Conservation (phyloP, 148 eudicot genomes). For the Rhododendron mucronatum region DNA sequence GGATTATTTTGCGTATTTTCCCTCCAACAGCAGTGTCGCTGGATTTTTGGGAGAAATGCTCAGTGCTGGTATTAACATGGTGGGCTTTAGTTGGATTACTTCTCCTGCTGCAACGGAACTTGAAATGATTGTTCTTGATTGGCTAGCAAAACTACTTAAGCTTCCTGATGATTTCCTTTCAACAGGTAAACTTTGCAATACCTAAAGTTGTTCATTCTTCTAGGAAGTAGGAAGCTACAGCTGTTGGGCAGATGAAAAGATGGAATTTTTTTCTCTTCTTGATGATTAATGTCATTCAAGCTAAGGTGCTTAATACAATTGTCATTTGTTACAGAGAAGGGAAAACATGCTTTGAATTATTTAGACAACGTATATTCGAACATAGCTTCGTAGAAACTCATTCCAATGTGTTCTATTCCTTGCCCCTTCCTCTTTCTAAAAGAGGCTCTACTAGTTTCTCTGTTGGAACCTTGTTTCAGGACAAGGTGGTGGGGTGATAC, state of each 20-base stretch:
- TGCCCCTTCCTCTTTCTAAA: neutral
- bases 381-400: neutral
- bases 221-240: neutral
- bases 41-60: slow-evolving; percentile 96
- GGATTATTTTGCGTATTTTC: slow-evolving; percentile 74
- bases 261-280: neutral
- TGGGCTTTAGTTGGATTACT: slow-evolving; percentile 94
- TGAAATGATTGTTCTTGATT: slow-evolving; percentile 87
- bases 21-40: slow-evolving; percentile 83
- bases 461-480: slow-evolving; percentile 38
- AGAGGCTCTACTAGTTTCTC: neutral
- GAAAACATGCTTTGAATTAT: neutral
- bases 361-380: neutral
- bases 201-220: neutral
- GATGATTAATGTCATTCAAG: neutral
- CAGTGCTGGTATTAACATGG: slow-evolving; percentile 89
- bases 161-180: slow-evolving; percentile 81
- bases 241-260: neutral
- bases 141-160: slow-evolving; percentile 84
- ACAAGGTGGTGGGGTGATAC: slow-evolving; percentile 92
- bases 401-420: neutral
- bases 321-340: neutral
- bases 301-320: neutral
- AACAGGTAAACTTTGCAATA: slow-evolving; percentile 39
- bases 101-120: slow-evolving; percentile 99